Percentiles rank a stretch among this genome's conserved stretches.
phyloP scores from a whole-genome alignment of 345 rosid species.

The Theobroma cacao region DNA sequence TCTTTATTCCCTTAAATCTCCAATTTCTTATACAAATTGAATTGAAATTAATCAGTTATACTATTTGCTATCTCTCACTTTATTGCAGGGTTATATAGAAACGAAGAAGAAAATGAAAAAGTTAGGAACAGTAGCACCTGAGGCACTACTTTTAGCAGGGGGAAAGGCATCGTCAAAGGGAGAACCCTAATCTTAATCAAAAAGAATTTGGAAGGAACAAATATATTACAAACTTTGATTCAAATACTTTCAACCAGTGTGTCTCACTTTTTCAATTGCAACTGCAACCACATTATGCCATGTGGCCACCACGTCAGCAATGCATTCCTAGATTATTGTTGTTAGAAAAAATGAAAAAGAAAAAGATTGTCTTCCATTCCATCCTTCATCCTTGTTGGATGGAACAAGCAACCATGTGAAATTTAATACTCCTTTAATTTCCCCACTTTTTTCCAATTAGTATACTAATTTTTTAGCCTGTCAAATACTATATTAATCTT shows the following conservation, averaged over 20 bases:
- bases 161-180: background rate
- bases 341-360: background rate
- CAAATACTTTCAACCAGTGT: background rate
- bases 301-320: background rate
- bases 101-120: background rate
- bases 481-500: too few species aligned
- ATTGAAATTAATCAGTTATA: background rate
- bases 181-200: background rate
- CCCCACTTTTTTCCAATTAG: background rate
- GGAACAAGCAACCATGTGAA: background rate
- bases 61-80: background rate
- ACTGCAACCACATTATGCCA: background rate
- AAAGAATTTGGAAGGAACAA: background rate
- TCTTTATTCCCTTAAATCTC: background rate
- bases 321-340: background rate
- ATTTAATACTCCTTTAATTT: too few species aligned
- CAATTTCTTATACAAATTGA: background rate
- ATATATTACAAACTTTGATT: background rate
- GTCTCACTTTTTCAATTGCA: background rate
- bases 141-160: background rate
- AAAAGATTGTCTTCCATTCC: background rate
- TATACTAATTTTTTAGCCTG: too few species aligned
- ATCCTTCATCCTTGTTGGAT: background rate
- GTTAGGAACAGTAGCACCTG: background rate
- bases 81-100: too few species aligned